Evolutionary conservation across 2,329 filamentous ascomycete species (phyloP).

Genomic region (Thelonectria olida): DNA sequence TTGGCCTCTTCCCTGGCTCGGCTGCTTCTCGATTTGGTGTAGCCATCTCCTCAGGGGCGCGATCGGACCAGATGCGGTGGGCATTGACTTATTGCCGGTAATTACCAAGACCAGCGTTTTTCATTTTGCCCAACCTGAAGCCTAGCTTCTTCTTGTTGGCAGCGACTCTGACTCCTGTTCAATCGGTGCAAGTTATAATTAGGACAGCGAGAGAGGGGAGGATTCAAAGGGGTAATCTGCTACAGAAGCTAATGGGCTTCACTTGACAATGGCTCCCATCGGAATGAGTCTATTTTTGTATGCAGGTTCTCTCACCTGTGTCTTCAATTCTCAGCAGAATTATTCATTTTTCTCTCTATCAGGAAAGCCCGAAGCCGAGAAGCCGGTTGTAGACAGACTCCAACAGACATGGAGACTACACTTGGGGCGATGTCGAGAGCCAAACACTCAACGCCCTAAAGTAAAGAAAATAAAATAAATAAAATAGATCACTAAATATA

Average conservation of each 20-base stretch:
- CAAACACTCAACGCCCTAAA: too few species aligned
- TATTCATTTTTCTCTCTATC: too few species aligned
- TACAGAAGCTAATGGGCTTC: not conserved
- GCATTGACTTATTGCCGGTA: constrained; percentile 15
- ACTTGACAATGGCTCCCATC: not conserved
- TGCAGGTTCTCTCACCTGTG: too few species aligned
- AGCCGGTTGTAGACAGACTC: too few species aligned
- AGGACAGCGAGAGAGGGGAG: not conserved
- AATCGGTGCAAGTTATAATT: not conserved
- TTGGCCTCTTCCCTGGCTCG: not conserved
- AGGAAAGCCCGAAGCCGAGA: too few species aligned
- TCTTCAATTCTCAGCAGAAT: too few species aligned
- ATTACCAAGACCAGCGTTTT: constrained; percentile 1
- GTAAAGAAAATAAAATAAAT: too few species aligned
- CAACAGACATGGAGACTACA: too few species aligned
- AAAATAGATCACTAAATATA: too few species aligned
- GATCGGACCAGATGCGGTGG: constrained; percentile 8
- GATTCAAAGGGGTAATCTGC: not conserved
- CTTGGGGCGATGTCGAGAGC: too few species aligned
- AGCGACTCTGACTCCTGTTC: not conserved
- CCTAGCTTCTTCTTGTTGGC: not conserved
- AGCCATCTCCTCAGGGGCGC: not conserved
- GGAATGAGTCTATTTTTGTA: too few species aligned
- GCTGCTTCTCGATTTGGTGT: constrained; percentile 16
- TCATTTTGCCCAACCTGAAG: constrained; percentile 9